Base-by-base conservation (phyloP, 495 filamentous ascomycete genomes). In the Penicillium arizonense region DNA sequence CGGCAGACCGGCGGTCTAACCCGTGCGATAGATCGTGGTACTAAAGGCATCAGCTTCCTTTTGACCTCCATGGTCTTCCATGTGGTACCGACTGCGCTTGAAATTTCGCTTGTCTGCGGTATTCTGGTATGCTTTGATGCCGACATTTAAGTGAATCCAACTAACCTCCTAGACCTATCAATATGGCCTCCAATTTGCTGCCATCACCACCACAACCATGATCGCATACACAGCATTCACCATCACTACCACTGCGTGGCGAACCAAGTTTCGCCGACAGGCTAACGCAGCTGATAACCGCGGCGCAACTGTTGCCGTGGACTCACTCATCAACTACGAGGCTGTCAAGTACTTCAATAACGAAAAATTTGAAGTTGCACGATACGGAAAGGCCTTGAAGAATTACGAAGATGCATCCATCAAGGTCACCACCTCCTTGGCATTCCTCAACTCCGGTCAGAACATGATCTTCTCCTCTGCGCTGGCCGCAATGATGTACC, bases 261-360 rank as follows among this genome's bases (percentile, higher is more conserved):
- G 94, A 62, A 98, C 95, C 10, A 96, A 93, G 68, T 98, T 98
- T 71, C 81, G 94, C 28, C 89, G 91, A 52, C 87, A 90, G 65
- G 90, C 93, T 23, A 98, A 98, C 70, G 91, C 90, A 8, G 94
- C 95, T 1, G 94, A 98, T 63, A 98, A 97, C 67, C 88, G 86
- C 59, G 95, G 89, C 10, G 93, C 92, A 9, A 97, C 93, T 0
- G 90, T 97, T 28, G 94, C 93, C 1, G 93, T 97, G 2, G 94
- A 98, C 71, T 92, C 91, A 2, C 75, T 98, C 30, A 96, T 98
- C 75, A 97, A 97, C 71, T 97, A 96, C 63, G 94, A 98, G 68
- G 95, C 94, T 13, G 94, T 98, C 57, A 97, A 97, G 74, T 96
- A 97, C 76, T 98, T 98, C 79, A 98, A 97, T 71, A 97, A 97